These are phyloP conservation scores for Cercospora sp. DNA, from an alignment of 2,329 filamentous ascomycete genomes.

Conservation along the genomic window DNA sequence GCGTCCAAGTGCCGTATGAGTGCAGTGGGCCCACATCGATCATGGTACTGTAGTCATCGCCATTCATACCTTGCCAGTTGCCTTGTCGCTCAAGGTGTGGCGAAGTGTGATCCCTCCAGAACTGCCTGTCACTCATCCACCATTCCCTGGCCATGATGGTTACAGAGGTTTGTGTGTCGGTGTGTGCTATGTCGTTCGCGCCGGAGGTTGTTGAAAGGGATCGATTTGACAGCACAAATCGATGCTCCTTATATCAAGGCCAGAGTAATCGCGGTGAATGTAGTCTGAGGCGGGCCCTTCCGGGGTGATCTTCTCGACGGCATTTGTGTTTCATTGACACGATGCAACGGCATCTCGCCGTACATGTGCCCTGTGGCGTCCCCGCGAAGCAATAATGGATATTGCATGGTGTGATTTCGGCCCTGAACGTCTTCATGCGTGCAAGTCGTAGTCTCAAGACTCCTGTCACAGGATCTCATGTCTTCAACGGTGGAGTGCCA, in stretches of 20 bases:
- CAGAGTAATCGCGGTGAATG: background rate
- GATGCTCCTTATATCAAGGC: background rate
- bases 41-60: background rate
- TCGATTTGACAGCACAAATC: background rate
- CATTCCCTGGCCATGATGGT: background rate
- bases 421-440: background rate
- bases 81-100: background rate
- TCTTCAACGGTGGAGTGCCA: background rate
- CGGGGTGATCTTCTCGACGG: background rate
- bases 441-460: background rate
- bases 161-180: background rate
- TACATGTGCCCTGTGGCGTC: background rate
- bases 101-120: background rate
- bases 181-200: background rate
- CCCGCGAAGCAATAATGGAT: background rate
- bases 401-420: background rate
- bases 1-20: background rate
- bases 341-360: background rate
- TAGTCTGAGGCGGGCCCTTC: background rate
- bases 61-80: background rate
- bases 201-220: background rate
- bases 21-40: slow-evolving; percentile 1
- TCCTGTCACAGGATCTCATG: background rate
- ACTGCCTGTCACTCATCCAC: background rate
- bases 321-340: background rate